phyloP scores from a whole-genome alignment of 1,139 yeast genomes.

The Nakaseomyces sp. region DNA sequence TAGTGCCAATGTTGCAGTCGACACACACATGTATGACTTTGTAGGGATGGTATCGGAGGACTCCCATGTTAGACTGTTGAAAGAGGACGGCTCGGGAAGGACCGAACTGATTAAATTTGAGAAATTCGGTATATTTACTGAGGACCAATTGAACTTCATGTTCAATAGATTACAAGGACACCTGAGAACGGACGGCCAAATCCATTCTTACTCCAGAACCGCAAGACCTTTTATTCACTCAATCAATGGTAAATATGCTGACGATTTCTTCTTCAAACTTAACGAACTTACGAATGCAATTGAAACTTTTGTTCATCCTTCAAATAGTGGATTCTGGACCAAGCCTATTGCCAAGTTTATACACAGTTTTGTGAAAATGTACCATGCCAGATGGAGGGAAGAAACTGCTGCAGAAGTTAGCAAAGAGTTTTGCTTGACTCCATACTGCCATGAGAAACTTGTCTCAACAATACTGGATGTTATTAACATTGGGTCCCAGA shows the following conservation, averaged over 20 bases:
- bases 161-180: slow-evolving; percentile 43
- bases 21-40: slow-evolving; percentile 59
- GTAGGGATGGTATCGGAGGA: slow-evolving; percentile 57
- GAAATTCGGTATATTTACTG: slow-evolving; percentile 53
- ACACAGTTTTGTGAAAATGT: slow-evolving; percentile 46
- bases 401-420: slow-evolving; percentile 34
- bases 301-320: slow-evolving; percentile 86
- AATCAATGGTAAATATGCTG: slow-evolving; percentile 44
- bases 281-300: slow-evolving; percentile 55
- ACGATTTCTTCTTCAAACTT: slow-evolving; percentile 48
- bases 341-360: slow-evolving; percentile 56
- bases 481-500: slow-evolving; percentile 68
- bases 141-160: slow-evolving; percentile 49
- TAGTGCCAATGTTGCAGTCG: slow-evolving; percentile 51
- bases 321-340: slow-evolving; percentile 83
- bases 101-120: slow-evolving; percentile 26
- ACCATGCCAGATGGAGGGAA: slow-evolving; percentile 47
- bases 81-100: slow-evolving; percentile 9
- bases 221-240: slow-evolving; percentile 61
- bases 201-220: slow-evolving; percentile 48
- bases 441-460: slow-evolving; percentile 36
- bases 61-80: slow-evolving; percentile 33
- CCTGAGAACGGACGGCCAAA: slow-evolving; percentile 45
- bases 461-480: slow-evolving; percentile 45
- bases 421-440: slow-evolving; percentile 37